Evolutionary conservation across 306 rosid species (phyloP).

Genomic region (Cucumis cinereus): DNA sequence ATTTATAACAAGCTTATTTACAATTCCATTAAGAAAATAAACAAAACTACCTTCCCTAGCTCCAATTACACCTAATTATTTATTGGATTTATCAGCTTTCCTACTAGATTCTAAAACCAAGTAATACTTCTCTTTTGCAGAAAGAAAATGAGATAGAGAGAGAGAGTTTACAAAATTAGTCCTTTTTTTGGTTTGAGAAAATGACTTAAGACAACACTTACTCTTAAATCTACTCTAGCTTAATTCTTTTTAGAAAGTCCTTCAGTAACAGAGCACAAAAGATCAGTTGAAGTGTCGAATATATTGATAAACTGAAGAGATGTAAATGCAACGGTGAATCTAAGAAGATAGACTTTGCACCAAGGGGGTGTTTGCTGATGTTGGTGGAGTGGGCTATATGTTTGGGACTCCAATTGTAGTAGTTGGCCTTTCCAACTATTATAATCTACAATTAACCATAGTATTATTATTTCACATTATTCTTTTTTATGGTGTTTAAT

Average conservation of each 20-base stretch:
- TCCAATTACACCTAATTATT: background rate
- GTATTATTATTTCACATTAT: too few relatives aligned
- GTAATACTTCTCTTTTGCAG: background rate
- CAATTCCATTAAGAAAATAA: background rate
- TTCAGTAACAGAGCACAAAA: background rate
- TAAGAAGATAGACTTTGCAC: background rate
- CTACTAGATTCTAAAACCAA: background rate
- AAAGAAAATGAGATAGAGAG: background rate
- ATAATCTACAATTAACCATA: too few relatives aligned
- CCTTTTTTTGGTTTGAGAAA: background rate
- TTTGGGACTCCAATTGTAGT: too few relatives aligned
- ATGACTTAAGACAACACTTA: background rate
- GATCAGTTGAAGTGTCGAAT: background rate
- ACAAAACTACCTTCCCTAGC: background rate
- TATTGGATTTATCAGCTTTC: background rate
- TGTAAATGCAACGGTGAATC: background rate
- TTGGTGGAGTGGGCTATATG: too few relatives aligned
- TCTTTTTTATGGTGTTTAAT: too few relatives aligned
- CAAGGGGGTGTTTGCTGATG: too few relatives aligned
- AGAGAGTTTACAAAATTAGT: background rate
- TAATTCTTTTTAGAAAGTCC: background rate
- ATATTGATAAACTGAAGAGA: background rate
- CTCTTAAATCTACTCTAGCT: background rate
- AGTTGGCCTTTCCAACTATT: too few relatives aligned
- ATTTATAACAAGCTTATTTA: background rate